These are phyloP conservation scores for Mycena galericulata DNA, from an alignment of 768 basidiomycete genomes.

Conservation along the genomic window DNA sequence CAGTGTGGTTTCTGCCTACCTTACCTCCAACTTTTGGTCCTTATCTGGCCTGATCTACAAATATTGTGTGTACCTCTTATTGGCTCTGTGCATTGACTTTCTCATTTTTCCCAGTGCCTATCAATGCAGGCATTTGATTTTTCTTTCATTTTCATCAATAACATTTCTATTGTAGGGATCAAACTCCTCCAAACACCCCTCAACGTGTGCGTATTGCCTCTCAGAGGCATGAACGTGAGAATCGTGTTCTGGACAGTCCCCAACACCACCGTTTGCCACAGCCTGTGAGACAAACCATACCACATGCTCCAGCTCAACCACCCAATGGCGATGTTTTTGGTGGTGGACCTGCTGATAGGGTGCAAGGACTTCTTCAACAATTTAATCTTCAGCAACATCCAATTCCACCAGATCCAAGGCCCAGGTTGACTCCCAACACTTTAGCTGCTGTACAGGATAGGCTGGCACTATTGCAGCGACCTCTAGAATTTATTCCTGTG, in stretches of 20 bases:
- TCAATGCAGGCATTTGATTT: too few relatives aligned
- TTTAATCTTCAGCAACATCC: not conserved
- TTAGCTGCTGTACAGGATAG: not conserved
- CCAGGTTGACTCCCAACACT: not conserved
- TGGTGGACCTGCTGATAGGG: not conserved
- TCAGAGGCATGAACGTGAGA: slow-evolving; percentile 11
- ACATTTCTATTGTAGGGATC: too few relatives aligned
- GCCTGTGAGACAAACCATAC: not conserved
- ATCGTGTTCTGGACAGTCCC: slow-evolving; percentile 12
- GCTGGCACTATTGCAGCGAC: not conserved
- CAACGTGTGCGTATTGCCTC: slow-evolving; percentile 8
- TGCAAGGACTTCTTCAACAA: not conserved
- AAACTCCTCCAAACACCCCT: slow-evolving; percentile 23
- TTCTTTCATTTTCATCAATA: too few relatives aligned
- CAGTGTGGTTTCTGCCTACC: too few relatives aligned
- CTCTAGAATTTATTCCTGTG: slow-evolving; percentile 7
- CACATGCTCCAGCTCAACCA: not conserved
- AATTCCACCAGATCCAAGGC: too few relatives aligned
- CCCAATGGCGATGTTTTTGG: slow-evolving; percentile 2
- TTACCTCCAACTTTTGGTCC: too few relatives aligned
- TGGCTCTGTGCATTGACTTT: too few relatives aligned
- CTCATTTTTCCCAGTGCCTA: too few relatives aligned
- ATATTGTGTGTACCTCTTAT: too few relatives aligned
- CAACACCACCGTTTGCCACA: slow-evolving; percentile 7
- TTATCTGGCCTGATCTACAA: too few relatives aligned